phyloP scores from a whole-genome alignment of 2,329 filamentous ascomycete species.

The Bipolaris bicolor region DNA sequence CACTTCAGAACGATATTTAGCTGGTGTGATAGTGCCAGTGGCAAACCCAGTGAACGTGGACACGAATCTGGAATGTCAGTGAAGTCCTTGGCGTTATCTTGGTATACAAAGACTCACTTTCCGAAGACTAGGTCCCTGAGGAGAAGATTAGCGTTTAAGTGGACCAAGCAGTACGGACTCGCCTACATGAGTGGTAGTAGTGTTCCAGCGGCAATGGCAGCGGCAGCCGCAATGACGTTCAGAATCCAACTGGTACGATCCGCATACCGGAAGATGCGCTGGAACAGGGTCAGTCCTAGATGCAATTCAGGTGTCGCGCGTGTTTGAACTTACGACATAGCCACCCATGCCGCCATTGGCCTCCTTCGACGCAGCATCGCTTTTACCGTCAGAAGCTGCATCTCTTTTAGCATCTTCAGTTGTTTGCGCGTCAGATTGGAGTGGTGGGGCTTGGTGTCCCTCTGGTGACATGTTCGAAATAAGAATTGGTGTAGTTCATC shows the following conservation, averaged over 20 bases:
- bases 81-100: background rate
- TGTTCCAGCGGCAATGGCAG: constrained; percentile 53
- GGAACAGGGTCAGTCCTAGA: background rate
- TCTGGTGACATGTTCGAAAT: constrained; percentile 16
- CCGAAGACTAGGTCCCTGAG: constrained; percentile 57
- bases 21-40: constrained; percentile 38
- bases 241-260: constrained; percentile 41
- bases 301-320: background rate
- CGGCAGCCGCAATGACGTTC: constrained; percentile 40
- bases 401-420: constrained; percentile 14
- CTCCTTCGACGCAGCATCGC: background rate
- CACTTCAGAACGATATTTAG: constrained; percentile 48
- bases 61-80: constrained; percentile 43
- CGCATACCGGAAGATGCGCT: constrained; percentile 48
- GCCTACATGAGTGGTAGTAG: constrained; percentile 55
- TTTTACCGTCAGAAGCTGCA: background rate
- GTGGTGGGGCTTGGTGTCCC: constrained; percentile 9
- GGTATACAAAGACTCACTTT: constrained; percentile 20
- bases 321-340: constrained; percentile 32
- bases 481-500: background rate
- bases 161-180: background rate
- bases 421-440: constrained; percentile 2
- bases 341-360: constrained; percentile 26
- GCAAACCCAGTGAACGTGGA: constrained; percentile 55
- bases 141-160: background rate